phyloP scores from a whole-genome alignment of 148 eudicot species.

The Rhododendron williamsianum region DNA sequence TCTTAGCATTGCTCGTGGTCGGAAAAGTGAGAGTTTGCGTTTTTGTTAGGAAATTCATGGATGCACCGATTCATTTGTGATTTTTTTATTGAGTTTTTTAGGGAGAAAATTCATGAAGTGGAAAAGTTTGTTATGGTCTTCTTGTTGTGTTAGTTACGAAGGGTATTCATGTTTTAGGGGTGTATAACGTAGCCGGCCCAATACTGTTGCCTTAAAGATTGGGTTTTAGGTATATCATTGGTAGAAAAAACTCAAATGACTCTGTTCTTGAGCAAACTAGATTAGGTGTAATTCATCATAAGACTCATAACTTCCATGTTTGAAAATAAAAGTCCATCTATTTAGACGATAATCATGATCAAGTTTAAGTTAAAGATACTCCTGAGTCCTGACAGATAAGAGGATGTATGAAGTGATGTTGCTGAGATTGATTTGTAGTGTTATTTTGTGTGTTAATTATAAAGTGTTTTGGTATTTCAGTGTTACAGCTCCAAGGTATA shows the following conservation, averaged over 20 bases:
- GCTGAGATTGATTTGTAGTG: background rate
- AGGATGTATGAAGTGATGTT: background rate
- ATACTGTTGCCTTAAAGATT: background rate
- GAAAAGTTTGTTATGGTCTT: background rate
- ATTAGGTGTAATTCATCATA: background rate
- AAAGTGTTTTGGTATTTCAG: constrained; percentile 26
- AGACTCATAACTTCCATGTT: background rate
- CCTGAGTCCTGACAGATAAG: background rate
- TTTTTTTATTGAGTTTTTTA: background rate
- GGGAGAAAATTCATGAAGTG: background rate
- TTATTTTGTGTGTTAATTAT: background rate
- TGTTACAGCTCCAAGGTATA: constrained; percentile 79
- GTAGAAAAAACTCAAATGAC: background rate
- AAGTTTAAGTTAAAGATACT: background rate
- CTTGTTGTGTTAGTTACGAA: background rate
- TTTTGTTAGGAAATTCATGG: background rate
- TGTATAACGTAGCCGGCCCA: background rate
- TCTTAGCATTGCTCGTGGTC: background rate
- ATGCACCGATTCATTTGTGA: background rate
- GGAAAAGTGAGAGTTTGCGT: background rate
- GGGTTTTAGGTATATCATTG: background rate
- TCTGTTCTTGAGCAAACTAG: background rate
- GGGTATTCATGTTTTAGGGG: background rate
- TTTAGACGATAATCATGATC: background rate
- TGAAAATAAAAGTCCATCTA: background rate